These are phyloP conservation scores for Globisporangium paddicum DNA, from an alignment of 352 stramenopile species.

Conservation along the genomic window DNA sequence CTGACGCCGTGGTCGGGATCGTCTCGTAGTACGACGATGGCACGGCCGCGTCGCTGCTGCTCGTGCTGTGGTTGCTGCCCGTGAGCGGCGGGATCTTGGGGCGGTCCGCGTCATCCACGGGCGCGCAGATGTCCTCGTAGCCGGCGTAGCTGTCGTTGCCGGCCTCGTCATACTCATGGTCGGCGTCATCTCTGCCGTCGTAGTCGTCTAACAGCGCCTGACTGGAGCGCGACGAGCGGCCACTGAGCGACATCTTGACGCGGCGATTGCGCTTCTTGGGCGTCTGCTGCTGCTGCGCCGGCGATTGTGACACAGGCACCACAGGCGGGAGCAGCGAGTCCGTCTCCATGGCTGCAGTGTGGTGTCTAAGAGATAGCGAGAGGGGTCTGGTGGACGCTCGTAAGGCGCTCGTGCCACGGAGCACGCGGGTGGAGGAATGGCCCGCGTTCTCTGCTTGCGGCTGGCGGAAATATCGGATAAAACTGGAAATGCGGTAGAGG, in stretches of 20 bases:
- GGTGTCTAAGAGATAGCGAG: background rate
- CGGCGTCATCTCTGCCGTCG: constrained; percentile 1
- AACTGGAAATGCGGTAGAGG: constrained; percentile 1
- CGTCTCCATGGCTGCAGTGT: constrained; percentile 10
- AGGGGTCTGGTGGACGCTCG: background rate
- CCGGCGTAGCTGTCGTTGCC: constrained; percentile 11
- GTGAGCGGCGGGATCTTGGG: constrained; percentile 10
- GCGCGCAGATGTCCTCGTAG: constrained; percentile 5
- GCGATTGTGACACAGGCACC: too few species aligned
- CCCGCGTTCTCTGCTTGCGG: background rate
- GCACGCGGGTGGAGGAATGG: background rate
- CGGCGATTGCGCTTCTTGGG: constrained; percentile 14
- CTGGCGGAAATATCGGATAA: background rate
- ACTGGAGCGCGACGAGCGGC: constrained; percentile 9
- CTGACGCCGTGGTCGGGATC: background rate
- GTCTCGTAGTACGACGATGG: constrained; percentile 1
- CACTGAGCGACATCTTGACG: constrained; percentile 13
- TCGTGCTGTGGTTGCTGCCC: background rate
- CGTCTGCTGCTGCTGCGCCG: background rate
- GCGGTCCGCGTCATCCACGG: background rate
- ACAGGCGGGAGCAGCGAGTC: constrained; percentile 8
- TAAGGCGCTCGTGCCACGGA: background rate
- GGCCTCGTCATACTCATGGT: constrained; percentile 14
- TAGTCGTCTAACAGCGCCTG: constrained; percentile 13
- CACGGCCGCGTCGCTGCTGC: background rate